phyloP scores from a whole-genome alignment of 805 yeast species.

The Metschnikowia amazonensis region DNA sequence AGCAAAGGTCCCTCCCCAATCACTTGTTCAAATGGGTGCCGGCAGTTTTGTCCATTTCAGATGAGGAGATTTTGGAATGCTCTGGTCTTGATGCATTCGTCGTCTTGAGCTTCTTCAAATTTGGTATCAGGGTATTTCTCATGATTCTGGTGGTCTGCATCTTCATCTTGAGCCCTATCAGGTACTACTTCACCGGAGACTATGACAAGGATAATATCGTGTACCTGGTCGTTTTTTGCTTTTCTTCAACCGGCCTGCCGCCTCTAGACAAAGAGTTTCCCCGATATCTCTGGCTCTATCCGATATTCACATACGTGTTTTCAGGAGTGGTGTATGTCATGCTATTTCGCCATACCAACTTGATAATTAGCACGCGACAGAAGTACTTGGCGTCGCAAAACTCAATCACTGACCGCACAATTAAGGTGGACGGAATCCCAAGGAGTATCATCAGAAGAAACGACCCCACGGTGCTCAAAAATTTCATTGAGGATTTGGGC shows the following conservation, averaged over 20 bases:
- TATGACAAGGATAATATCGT: slow-evolving; percentile 38
- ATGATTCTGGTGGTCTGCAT: slow-evolving; percentile 24
- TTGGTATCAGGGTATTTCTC: slow-evolving; percentile 24
- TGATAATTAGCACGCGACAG: slow-evolving; percentile 51
- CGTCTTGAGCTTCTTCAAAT: slow-evolving; percentile 37
- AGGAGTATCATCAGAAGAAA: slow-evolving; percentile 32
- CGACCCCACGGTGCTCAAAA: slow-evolving; percentile 41
- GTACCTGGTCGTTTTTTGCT: slow-evolving; percentile 11
- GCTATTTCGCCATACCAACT: slow-evolving; percentile 44
- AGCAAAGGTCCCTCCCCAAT: slow-evolving; percentile 39
- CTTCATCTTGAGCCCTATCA: slow-evolving; percentile 33
- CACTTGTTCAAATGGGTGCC: slow-evolving; percentile 25
- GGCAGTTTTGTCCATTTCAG: slow-evolving; percentile 24
- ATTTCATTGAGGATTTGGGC: slow-evolving; percentile 51
- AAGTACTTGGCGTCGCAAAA: slow-evolving; percentile 56
- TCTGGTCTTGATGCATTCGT: slow-evolving; percentile 32
- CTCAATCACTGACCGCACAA: slow-evolving; percentile 58
- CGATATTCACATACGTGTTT: slow-evolving; percentile 54
- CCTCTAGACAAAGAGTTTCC: slow-evolving; percentile 37
- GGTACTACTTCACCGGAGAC: slow-evolving; percentile 40
- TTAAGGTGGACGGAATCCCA: slow-evolving; percentile 54
- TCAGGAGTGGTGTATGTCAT: slow-evolving; percentile 45
- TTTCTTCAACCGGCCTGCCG: slow-evolving; percentile 16
- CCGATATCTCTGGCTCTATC: slow-evolving; percentile 48
- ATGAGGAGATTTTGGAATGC: slow-evolving; percentile 23